phyloP scores from a whole-genome alignment of 345 rosid genomes.

The Nephelium lappaceum region DNA sequence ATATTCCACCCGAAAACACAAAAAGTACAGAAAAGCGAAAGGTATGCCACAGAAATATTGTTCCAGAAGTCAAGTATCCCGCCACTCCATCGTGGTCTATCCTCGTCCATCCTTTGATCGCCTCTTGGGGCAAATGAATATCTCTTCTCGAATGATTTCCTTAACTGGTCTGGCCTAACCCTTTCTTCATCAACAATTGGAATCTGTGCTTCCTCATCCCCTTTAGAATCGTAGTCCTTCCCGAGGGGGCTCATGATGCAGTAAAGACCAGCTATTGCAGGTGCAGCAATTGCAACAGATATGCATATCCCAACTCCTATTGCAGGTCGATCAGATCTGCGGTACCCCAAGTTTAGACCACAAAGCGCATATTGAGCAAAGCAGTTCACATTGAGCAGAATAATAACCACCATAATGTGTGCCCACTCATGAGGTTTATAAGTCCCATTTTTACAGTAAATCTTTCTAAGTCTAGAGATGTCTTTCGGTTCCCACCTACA shows the following conservation, averaged over 20 bases:
- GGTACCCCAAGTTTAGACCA: conserved; percentile 79
- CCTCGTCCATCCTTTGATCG: conserved; percentile 44
- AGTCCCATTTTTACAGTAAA: conserved; percentile 84
- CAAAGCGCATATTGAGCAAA: conserved; percentile 97
- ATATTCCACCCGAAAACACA: conserved; percentile 98
- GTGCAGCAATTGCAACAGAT: conserved; percentile 84
- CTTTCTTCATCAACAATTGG: conserved; percentile 34
- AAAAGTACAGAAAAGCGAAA: conserved; percentile 78
- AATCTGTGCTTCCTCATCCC: conserved; percentile 72
- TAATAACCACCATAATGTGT: conserved; percentile 82
- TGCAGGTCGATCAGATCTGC: conserved; percentile 82
- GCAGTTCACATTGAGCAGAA: conserved; percentile 82
- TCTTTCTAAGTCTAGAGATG: conserved; percentile 64
- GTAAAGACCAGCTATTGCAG: conserved; percentile 84
- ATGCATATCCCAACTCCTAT: conserved; percentile 84
- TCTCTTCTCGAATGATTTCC: conserved; percentile 54
- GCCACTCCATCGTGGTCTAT: conserved; percentile 79
- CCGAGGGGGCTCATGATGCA: conserved; percentile 84
- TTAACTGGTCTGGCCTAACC: conserved; percentile 26
- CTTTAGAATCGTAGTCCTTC: conserved; percentile 58
- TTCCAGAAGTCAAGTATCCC: conserved; percentile 87
- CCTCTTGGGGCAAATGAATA: conserved; percentile 66
- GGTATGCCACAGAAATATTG: conserved; percentile 80
- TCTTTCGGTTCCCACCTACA: conserved; percentile 77
- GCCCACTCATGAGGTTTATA: conserved; percentile 92